phyloP scores from a whole-genome alignment of 257 asterid species.

The Fraxinus cuspidata region DNA sequence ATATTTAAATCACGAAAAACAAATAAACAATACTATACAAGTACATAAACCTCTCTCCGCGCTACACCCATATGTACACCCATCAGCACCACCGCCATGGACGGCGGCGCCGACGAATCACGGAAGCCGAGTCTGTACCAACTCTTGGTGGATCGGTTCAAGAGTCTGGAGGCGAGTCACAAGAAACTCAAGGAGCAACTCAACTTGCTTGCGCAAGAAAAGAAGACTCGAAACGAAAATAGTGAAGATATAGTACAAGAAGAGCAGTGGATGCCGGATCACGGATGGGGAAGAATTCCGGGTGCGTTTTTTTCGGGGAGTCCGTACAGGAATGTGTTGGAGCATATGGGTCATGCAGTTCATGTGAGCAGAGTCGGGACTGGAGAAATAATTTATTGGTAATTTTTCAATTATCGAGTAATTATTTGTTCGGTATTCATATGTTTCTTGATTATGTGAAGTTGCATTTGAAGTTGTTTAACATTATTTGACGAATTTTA shows the following conservation, averaged over 20 bases:
- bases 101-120: conserved; percentile 37
- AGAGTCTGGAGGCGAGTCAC: conserved; percentile 56
- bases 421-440: background rate
- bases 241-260: background rate
- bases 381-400: conserved; percentile 65
- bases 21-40: background rate
- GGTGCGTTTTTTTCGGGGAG: conserved; percentile 36
- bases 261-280: conserved; percentile 25
- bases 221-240: background rate
- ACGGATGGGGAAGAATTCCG: conserved; percentile 40
- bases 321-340: conserved; percentile 55
- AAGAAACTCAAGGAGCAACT: conserved; percentile 53
- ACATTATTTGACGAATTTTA: background rate
- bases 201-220: conserved; percentile 40
- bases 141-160: conserved; percentile 43
- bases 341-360: conserved; percentile 67
- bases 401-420: background rate
- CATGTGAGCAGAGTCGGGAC: conserved; percentile 44
- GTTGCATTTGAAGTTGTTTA: background rate
- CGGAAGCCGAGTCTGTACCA: conserved; percentile 16
- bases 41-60: conserved; percentile 18
- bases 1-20: conserved; percentile 22
- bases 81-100: conserved; percentile 44
- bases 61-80: conserved; percentile 17
- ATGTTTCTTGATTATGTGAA: background rate